Evolutionary conservation across 2,329 filamentous ascomycete genomes (phyloP).

Genomic region (Saccharata proteae): DNA sequence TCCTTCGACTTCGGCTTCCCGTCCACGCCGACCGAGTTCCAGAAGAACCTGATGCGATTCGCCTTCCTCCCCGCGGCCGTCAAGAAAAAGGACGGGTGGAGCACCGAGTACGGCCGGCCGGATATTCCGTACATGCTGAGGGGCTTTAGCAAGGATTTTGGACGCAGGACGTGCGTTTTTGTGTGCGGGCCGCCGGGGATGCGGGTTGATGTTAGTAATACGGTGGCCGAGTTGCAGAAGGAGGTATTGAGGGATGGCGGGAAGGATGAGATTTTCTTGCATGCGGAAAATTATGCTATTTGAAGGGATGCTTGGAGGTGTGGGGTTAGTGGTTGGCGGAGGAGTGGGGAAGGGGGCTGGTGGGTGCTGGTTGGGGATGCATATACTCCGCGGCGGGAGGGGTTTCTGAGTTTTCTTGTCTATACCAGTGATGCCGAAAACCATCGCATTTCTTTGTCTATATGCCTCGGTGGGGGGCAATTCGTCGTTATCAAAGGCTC

Average conservation of each 20-base stretch:
- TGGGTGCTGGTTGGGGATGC: too few species aligned
- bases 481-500: too few species aligned
- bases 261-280: constrained; percentile 83
- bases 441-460: too few species aligned
- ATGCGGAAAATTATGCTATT: constrained; percentile 90
- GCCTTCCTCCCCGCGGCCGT: constrained; percentile 55
- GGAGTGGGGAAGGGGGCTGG: neutral
- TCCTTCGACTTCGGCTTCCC: constrained; percentile 56
- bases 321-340: neutral
- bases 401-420: too few species aligned
- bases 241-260: constrained; percentile 69
- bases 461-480: too few species aligned
- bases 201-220: constrained; percentile 77
- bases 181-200: constrained; percentile 84
- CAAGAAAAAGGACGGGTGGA: constrained; percentile 61
- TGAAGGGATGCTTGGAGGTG: constrained; percentile 30
- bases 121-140: constrained; percentile 78
- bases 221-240: constrained; percentile 70
- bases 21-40: constrained; percentile 72
- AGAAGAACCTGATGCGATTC: constrained; percentile 82
- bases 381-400: too few species aligned
- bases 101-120: constrained; percentile 81
- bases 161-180: constrained; percentile 74
- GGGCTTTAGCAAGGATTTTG: constrained; percentile 71
- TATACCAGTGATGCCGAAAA: too few species aligned